phyloP scores from a whole-genome alignment of 768 basidiomycete species.

The Candolleomyces efflorescens region DNA sequence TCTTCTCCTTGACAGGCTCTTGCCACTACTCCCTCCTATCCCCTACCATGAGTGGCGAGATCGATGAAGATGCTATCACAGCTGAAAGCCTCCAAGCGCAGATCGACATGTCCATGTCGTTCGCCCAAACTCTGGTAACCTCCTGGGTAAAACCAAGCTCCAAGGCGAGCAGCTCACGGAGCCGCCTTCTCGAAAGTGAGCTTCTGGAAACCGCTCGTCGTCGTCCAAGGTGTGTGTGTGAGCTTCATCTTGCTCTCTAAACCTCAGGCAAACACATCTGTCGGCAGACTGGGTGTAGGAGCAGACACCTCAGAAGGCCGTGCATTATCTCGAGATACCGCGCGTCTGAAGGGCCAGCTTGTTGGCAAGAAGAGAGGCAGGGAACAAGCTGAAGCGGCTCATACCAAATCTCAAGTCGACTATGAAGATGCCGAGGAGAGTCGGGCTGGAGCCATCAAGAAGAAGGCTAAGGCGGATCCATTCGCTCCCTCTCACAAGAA shows the following conservation, averaged over 20 bases:
- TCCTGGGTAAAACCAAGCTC: constrained; percentile 66
- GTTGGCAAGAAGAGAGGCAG: constrained; percentile 45
- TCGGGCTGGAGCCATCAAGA: constrained; percentile 52
- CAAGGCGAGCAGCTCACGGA: constrained; percentile 30
- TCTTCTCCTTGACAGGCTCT: background rate
- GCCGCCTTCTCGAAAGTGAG: constrained; percentile 44
- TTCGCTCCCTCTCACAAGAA: constrained; percentile 50
- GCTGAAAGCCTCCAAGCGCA: constrained; percentile 73
- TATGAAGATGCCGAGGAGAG: constrained; percentile 50
- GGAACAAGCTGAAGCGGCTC: constrained; percentile 25
- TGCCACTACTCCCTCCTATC: background rate
- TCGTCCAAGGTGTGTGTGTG: constrained; percentile 57
- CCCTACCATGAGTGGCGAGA: constrained; percentile 18
- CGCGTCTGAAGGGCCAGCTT: constrained; percentile 59
- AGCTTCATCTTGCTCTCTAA: too few species aligned
- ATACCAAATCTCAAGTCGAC: constrained; percentile 25
- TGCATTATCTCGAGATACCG: constrained; percentile 47
- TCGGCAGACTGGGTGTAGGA: constrained; percentile 67
- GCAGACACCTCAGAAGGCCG: constrained; percentile 52
- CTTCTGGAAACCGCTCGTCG: constrained; percentile 64
- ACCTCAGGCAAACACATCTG: too few species aligned
- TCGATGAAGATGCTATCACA: constrained; percentile 57
- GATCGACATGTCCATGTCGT: constrained; percentile 76
- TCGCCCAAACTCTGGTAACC: constrained; percentile 66
- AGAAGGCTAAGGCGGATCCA: constrained; percentile 56